phyloP scores from a whole-genome alignment of 805 yeast species.

The Yarrowia phangngaensis region DNA sequence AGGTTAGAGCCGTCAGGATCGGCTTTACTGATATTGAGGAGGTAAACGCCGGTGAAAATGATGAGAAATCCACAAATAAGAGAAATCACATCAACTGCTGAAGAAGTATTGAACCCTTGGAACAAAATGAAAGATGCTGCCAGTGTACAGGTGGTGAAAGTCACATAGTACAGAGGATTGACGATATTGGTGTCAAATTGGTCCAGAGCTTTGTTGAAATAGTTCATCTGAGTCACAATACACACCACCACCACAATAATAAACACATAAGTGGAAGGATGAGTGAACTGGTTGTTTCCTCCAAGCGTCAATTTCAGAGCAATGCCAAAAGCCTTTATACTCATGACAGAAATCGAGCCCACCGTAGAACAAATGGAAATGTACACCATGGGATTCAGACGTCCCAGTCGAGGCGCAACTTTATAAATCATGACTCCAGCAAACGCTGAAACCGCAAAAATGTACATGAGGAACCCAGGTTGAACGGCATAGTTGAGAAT shows the following conservation, averaged over 20 bases:
- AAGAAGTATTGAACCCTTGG: conserved; percentile 80
- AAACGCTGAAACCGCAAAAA: conserved; percentile 58
- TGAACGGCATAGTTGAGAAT: conserved; percentile 72
- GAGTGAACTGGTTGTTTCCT: conserved; percentile 86
- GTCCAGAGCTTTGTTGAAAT: conserved; percentile 87
- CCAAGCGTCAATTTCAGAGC: conserved; percentile 78
- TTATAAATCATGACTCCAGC: conserved; percentile 75
- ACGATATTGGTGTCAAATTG: conserved; percentile 91
- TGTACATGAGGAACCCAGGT: conserved; percentile 68
- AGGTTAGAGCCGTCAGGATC: conserved; percentile 37
- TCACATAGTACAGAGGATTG: conserved; percentile 84
- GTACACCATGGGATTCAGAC: conserved; percentile 80
- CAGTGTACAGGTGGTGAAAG: conserved; percentile 84
- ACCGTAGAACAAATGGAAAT: conserved; percentile 85
- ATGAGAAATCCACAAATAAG: conserved; percentile 79
- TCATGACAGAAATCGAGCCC: conserved; percentile 86
- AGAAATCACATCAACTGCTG: conserved; percentile 74
- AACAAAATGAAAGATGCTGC: conserved; percentile 82
- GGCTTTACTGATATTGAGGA: conserved; percentile 70
- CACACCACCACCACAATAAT: conserved; percentile 72
- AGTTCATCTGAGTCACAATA: conserved; percentile 87
- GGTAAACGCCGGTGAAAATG: conserved; percentile 81
- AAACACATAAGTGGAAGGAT: conserved; percentile 78
- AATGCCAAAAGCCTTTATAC: conserved; percentile 89
- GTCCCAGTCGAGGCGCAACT: conserved; percentile 77